phyloP scores from a whole-genome alignment of 352 stramenopile genomes.

The Elongisporangium senticosum region DNA sequence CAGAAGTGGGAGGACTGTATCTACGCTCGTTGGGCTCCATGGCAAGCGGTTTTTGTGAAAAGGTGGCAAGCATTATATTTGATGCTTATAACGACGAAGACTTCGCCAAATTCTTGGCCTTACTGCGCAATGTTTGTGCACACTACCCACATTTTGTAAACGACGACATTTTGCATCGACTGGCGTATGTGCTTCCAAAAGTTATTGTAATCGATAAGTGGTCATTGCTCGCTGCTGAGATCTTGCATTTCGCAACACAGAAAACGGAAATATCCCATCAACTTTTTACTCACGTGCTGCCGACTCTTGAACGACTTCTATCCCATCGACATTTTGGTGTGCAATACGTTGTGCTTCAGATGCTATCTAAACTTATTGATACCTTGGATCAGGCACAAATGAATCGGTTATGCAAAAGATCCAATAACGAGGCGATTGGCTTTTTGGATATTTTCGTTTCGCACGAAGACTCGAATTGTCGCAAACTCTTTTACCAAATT shows the following conservation, averaged over 20 bases:
- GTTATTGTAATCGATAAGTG: constrained; percentile 51
- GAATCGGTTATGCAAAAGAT: constrained; percentile 19
- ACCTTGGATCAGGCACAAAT: constrained; percentile 18
- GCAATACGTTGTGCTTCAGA: constrained; percentile 33
- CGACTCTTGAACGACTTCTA: constrained; percentile 42
- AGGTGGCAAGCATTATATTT: constrained; percentile 29
- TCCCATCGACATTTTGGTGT: constrained; percentile 44
- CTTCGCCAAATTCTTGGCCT: constrained; percentile 51
- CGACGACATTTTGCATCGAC: constrained; percentile 59
- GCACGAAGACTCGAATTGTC: constrained; percentile 31
- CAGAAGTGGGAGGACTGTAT: constrained; percentile 57
- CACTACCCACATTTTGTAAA: constrained; percentile 53
- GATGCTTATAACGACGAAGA: constrained; percentile 60
- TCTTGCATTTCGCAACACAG: constrained; percentile 31
- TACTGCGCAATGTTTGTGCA: constrained; percentile 58
- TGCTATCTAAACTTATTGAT: constrained; percentile 34
- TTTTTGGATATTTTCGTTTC: constrained; percentile 29
- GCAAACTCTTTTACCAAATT: constrained; percentile 36
- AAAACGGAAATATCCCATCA: constrained; percentile 27
- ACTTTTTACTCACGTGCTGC: constrained; percentile 46
- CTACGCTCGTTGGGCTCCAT: constrained; percentile 7
- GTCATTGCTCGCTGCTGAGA: constrained; percentile 46
- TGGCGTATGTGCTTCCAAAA: constrained; percentile 63
- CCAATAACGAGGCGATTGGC: constrained; percentile 26
- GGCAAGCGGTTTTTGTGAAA: constrained; percentile 6